phyloP scores from a whole-genome alignment of 192 early-diverging fungal genomes.

The Bifiguratus adelaidae region DNA sequence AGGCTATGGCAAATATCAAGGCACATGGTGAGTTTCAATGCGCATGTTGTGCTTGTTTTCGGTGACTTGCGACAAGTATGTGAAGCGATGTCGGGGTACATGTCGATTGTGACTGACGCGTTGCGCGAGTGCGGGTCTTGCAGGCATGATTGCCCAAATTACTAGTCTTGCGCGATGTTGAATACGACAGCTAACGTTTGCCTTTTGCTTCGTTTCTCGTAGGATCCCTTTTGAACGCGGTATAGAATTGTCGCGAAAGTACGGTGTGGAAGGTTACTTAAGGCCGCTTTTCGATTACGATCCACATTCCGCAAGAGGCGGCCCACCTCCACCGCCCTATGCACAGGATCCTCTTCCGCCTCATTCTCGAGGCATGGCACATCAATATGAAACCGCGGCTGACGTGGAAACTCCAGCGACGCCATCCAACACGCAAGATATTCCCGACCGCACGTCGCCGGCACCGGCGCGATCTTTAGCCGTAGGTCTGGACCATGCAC shows the following conservation, averaged over 20 bases:
- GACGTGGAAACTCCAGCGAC: background rate
- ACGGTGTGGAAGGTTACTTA: conserved; percentile 59
- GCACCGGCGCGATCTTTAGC: too few relatives aligned
- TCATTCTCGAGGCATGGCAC: conserved; percentile 28
- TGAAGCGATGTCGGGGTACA: background rate
- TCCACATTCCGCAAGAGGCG: conserved; percentile 28
- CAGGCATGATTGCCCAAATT: background rate
- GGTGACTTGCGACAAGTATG: background rate
- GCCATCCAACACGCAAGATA: conserved; percentile 1
- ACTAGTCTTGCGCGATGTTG: too few relatives aligned
- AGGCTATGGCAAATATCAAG: conserved; percentile 93
- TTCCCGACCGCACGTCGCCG: too few relatives aligned
- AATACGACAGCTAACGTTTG: too few relatives aligned
- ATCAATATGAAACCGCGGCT: background rate
- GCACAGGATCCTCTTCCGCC: conserved; percentile 24
- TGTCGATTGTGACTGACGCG: background rate
- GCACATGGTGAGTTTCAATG: conserved; percentile 53
- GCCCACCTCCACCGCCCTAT: too few relatives aligned
- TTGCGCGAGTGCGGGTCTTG: background rate
- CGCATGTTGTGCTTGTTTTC: background rate
- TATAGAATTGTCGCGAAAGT: conserved; percentile 74
- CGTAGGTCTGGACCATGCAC: too few relatives aligned
- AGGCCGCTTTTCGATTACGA: conserved; percentile 76
- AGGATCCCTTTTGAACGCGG: conserved; percentile 85
- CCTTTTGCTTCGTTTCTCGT: too few relatives aligned